These are phyloP conservation scores for Sclerospora graminicola DNA, from an alignment of 352 stramenopile species.

Conservation along the genomic window DNA sequence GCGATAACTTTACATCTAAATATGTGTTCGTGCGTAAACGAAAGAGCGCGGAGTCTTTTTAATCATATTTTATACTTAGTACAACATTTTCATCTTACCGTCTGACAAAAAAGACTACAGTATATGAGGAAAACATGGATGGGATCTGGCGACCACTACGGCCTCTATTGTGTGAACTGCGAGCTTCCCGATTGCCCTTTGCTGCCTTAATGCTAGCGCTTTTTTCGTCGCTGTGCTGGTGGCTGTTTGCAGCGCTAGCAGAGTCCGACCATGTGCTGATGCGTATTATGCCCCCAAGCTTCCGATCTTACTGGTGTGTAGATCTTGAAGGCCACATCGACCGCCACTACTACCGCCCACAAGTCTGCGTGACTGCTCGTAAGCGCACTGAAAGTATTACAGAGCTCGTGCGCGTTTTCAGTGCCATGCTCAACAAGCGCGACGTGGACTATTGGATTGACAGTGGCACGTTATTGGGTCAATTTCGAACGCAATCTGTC, in stretches of 20 bases:
- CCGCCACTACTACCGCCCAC: slow-evolving; percentile 19
- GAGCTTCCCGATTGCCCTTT: slow-evolving; percentile 4
- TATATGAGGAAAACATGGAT: neutral
- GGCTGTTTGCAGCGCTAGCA: slow-evolving; percentile 12
- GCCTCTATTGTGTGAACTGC: neutral
- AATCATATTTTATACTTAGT: too few species aligned
- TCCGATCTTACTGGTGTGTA: slow-evolving; percentile 20
- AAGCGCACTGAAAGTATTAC: slow-evolving; percentile 32
- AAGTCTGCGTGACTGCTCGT: slow-evolving; percentile 26
- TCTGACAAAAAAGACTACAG: too few species aligned
- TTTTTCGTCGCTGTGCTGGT: slow-evolving; percentile 8
- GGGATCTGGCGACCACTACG: neutral
- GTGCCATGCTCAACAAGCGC: slow-evolving; percentile 23
- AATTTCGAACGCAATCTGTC: slow-evolving; percentile 37
- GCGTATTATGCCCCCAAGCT: slow-evolving; percentile 2
- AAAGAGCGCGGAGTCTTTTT: too few species aligned
- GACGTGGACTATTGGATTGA: slow-evolving; percentile 62
- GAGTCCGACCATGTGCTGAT: slow-evolving; percentile 14
- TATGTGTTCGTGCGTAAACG: too few species aligned
- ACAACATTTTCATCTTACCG: too few species aligned
- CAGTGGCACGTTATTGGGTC: slow-evolving; percentile 45
- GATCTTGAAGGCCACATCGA: slow-evolving; percentile 35
- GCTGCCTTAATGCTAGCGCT: slow-evolving; percentile 1
- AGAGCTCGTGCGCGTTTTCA: slow-evolving; percentile 30
- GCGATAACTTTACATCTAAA: too few species aligned